Evolutionary conservation across 768 basidiomycete genomes (phyloP).

Genomic region (Podaxis sp.): DNA sequence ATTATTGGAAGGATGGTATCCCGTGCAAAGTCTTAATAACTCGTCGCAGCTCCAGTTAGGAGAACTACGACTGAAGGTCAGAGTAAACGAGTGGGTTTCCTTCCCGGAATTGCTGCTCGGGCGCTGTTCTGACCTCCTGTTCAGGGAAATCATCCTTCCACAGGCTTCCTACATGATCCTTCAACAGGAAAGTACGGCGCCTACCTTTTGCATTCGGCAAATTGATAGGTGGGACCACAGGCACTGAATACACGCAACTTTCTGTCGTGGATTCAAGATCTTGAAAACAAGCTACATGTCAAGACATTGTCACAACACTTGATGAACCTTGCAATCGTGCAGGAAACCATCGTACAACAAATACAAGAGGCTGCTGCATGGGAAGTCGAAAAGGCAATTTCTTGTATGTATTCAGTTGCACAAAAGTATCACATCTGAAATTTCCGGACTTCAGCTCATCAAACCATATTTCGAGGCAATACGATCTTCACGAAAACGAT

Average conservation of each 20-base stretch:
- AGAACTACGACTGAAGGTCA: constrained; percentile 68
- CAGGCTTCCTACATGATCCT: constrained; percentile 56
- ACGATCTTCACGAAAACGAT: constrained; percentile 68
- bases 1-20: constrained; percentile 80
- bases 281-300: constrained; percentile 62
- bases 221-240: background rate
- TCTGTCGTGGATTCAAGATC: constrained; percentile 70
- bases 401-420: constrained; percentile 36
- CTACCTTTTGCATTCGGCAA: background rate
- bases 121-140: constrained; percentile 9
- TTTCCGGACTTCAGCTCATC: constrained; percentile 49
- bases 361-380: constrained; percentile 64
- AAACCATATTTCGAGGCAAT: constrained; percentile 70
- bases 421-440: background rate
- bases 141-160: constrained; percentile 78
- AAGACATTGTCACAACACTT: constrained; percentile 59
- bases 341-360: constrained; percentile 58
- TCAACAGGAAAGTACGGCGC: constrained; percentile 43
- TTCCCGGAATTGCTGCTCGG: background rate
- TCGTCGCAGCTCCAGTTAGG: constrained; percentile 60
- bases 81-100: constrained; percentile 65
- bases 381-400: constrained; percentile 66
- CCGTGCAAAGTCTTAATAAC: constrained; percentile 48
- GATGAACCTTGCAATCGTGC: constrained; percentile 67
- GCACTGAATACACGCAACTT: constrained; percentile 47